Base-by-base conservation (phyloP, 2,329 filamentous ascomycete species). In the Polychaeton citri region DNA sequence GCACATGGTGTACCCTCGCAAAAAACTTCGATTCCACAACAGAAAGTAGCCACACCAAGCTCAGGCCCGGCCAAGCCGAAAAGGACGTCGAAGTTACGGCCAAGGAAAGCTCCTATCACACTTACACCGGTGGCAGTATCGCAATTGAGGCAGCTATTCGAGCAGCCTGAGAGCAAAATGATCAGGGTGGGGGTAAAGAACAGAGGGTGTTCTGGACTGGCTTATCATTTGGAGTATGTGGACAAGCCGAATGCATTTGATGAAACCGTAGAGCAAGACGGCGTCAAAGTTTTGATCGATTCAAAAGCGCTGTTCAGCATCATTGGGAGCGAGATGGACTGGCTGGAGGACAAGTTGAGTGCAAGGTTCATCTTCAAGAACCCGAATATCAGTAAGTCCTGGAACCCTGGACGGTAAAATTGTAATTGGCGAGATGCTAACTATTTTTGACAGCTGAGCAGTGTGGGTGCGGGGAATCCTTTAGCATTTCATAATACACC, bases 311-410 rank as follows among this genome's bases (percentile, higher is more conserved):
- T 98, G 34, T 87, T 98, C 58, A 96, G 88, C 60, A 96, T 98
- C 36, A 95, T 98, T 50, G 90, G 90, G 4, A 94, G 82, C 54
- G 88, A 96, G 64, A 98, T 98, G 90, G 90, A 98, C 55, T 98
- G 88, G 87, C 71, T 88, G 8, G 87, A 96, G 62, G 90, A 96
- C 51, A 94, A 93, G 65, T 64, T 98, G 45, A 93, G 81, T 58
- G 74, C 87, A 60, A 72, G 83, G 45, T 98, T 98, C 60, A 78
- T 94, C 34, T 98, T 98, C 64, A 79, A 76, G 57, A 98, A 98
- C 58, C 90, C 90, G 2, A 98, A 98, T 54, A 96, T 96, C 57
- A 98, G 87, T 94, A 66, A 74, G 87, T 78, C 33, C 33, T 28
- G 16, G 21, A n/a, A n/a, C n/a, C n/a, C n/a, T n/a, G n/a, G n/a